These are phyloP conservation scores for Hypoxylon subgilvum DNA, from an alignment of 495 filamentous ascomycete genomes.

Conservation along the genomic window DNA sequence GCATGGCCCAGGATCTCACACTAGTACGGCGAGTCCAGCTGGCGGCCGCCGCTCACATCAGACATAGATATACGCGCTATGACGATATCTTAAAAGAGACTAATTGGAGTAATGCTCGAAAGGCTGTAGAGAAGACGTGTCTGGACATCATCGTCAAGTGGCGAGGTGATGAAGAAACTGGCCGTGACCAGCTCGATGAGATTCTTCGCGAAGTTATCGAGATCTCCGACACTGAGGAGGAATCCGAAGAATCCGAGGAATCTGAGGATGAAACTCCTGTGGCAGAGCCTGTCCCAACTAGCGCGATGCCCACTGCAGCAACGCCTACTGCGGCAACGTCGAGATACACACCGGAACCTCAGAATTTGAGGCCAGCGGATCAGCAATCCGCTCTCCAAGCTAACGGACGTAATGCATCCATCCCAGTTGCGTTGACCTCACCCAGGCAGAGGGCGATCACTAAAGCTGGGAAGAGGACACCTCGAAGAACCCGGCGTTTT, in stretches of 20 bases:
- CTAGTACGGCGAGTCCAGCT: conserved; percentile 79
- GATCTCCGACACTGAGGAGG: conserved; percentile 80
- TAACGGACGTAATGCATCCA: conserved; percentile 25
- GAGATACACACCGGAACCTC: conserved; percentile 9
- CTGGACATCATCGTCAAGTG: conserved; percentile 79
- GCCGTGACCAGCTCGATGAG: conserved; percentile 75
- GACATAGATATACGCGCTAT: conserved; percentile 86
- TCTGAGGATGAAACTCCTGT: conserved; percentile 56
- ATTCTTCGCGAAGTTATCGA: conserved; percentile 81
- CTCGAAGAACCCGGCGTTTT: conserved; percentile 41
- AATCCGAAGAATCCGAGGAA: conserved; percentile 66
- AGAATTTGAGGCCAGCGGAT: neutral
- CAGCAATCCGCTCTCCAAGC: conserved; percentile 12
- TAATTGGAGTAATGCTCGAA: conserved; percentile 71
- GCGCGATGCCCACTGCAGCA: conserved; percentile 20
- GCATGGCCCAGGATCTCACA: conserved; percentile 67
- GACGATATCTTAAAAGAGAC: conserved; percentile 73
- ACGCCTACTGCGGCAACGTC: conserved; percentile 26
- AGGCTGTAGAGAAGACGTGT: conserved; percentile 70
- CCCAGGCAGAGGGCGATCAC: conserved; percentile 24
- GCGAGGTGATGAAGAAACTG: conserved; percentile 84
- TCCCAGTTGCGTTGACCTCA: conserved; percentile 9
- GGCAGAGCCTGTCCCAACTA: conserved; percentile 11
- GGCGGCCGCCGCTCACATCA: conserved; percentile 83
- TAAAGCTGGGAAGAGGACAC: conserved; percentile 31